Conservation (phyloP, 2,329 filamentous ascomycete species). For the Dryadomyces quercivorus region DNA sequence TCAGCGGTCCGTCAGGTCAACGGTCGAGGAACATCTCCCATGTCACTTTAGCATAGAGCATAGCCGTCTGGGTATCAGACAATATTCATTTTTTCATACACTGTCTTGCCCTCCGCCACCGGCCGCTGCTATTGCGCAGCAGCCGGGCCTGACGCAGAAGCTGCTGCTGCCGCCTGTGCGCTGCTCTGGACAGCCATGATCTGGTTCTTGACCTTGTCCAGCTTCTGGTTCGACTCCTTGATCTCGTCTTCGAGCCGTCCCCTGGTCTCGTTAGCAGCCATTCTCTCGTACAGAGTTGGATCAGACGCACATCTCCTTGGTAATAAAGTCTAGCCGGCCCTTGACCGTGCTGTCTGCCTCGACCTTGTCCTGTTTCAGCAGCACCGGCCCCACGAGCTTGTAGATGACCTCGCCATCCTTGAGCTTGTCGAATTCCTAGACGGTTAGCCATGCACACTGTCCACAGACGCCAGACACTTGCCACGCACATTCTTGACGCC, state of each 20-base stretch:
- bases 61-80: no score
- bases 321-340: conserved; percentile 81
- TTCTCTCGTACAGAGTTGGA: background rate
- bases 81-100: background rate
- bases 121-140: conserved; percentile 10
- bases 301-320: conserved; percentile 68
- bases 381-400: conserved; percentile 85
- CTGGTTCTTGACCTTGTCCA: conserved; percentile 46
- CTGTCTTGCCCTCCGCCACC: background rate
- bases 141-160: conserved; percentile 12
- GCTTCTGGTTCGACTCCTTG: conserved; percentile 40
- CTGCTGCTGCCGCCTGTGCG: conserved; percentile 25
- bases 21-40: no score
- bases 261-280: conserved; percentile 10
- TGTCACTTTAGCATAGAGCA: no score
- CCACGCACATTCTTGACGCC: conserved; percentile 63
- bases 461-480: background rate
- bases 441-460: background rate
- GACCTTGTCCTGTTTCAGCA: conserved; percentile 85
- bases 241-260: conserved; percentile 35
- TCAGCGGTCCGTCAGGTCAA: no score
- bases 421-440: conserved; percentile 71
- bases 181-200: conserved; percentile 44
- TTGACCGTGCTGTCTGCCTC: conserved; percentile 89
- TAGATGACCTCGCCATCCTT: conserved; percentile 81